These are phyloP conservation scores for Petasospora fabianii DNA, from an alignment of 1,139 yeast species.

Conservation along the genomic window DNA sequence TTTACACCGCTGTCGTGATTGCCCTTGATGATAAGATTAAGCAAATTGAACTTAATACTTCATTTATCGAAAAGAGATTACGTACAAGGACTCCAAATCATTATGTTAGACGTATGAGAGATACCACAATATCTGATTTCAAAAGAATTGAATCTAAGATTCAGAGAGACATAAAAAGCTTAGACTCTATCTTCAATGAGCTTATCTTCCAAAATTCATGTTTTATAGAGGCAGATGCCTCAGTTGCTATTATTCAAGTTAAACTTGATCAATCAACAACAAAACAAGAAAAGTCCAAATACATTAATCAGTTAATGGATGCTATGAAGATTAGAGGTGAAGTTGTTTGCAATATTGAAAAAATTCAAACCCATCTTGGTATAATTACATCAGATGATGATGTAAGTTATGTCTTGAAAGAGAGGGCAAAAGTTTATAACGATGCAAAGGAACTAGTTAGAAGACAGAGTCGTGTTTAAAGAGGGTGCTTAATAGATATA, in stretches of 20 bases:
- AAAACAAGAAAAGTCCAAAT: not conserved
- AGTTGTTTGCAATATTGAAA: slow-evolving; percentile 15
- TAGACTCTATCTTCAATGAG: slow-evolving; percentile 5
- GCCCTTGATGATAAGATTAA: slow-evolving; percentile 19
- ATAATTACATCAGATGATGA: slow-evolving; percentile 20
- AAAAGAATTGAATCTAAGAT: slow-evolving; percentile 15
- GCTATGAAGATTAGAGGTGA: slow-evolving; percentile 7
- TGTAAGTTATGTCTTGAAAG: slow-evolving; percentile 25
- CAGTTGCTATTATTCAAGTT: not conserved
- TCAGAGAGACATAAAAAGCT: slow-evolving; percentile 1
- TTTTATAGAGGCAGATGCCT: slow-evolving; percentile 5
- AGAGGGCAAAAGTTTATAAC: slow-evolving; percentile 26
- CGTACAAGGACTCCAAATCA: slow-evolving; percentile 17
- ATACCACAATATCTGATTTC: slow-evolving; percentile 19
- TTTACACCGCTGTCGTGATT: slow-evolving; percentile 10
- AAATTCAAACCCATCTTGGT: slow-evolving; percentile 13
- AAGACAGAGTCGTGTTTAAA: slow-evolving; percentile 12
- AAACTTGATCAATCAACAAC: not conserved
- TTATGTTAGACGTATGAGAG: slow-evolving; percentile 21
- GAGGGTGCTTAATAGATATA: too few relatives aligned
- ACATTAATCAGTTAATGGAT: slow-evolving; percentile 6
- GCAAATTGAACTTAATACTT: slow-evolving; percentile 21
- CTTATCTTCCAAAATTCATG: slow-evolving; percentile 9
- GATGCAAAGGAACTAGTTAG: slow-evolving; percentile 25
- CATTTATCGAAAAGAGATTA: slow-evolving; percentile 20